Evolutionary conservation across 495 filamentous ascomycete genomes (phyloP).

Genomic region (Schizothecium vesticola): DNA sequence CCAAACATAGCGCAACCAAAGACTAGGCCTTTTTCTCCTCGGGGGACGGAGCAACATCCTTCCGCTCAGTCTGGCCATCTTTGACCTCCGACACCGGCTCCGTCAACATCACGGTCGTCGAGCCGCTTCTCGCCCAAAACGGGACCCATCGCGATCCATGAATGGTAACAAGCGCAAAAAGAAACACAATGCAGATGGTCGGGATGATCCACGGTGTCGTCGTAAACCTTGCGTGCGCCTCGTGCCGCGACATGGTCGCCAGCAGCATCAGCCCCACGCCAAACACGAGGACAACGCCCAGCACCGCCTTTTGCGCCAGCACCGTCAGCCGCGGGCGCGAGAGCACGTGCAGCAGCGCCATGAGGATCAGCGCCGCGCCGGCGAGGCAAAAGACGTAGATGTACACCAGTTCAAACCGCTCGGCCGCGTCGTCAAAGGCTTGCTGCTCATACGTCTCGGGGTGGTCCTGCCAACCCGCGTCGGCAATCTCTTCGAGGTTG

Average conservation of each 20-base stretch:
- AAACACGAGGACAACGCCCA: background rate
- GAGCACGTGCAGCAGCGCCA: background rate
- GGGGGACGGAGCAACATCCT: no score
- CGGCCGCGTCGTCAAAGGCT: background rate
- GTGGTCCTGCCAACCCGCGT: background rate
- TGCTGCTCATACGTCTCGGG: background rate
- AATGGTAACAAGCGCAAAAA: no score
- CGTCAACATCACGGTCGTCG: no score
- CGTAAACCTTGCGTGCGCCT: background rate
- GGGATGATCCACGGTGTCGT: conserved; percentile 2
- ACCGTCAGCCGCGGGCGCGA: background rate
- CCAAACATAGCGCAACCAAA: no score
- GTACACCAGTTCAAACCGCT: background rate
- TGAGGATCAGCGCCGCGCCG: background rate
- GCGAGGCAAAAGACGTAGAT: background rate
- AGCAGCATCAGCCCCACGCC: background rate
- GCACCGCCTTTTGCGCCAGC: background rate
- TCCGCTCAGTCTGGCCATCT: no score
- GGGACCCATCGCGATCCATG: no score
- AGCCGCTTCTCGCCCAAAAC: no score
- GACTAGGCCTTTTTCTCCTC: no score
- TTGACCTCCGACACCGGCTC: no score
- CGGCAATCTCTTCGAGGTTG: background rate
- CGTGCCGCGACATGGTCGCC: background rate
- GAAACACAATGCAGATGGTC: background rate